Base-by-base conservation (phyloP, 2,329 filamentous ascomycete species). In the Claviceps citrina region DNA sequence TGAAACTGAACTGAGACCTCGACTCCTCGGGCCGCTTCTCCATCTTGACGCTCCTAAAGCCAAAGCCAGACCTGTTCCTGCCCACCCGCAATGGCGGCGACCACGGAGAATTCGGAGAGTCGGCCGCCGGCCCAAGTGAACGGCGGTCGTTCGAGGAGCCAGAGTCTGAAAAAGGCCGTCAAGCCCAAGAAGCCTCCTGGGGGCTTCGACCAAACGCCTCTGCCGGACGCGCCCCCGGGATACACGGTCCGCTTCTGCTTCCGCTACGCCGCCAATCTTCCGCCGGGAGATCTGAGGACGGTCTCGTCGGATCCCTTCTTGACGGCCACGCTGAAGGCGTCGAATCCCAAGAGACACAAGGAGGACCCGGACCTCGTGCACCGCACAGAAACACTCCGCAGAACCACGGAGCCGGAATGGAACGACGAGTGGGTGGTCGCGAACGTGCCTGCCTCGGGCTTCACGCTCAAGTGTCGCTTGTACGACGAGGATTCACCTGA, bases 401-500 rank as follows among this genome's bases (percentile, higher is more conserved):
- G 71, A 47, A 78, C 71, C 31, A 79, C 76, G 1, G 73, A 87
- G 50, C 87, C 89, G 0, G 67, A 65, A 36, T 96, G 89, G 89
- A 71, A 93, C 36, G 75, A 79, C 28, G 73, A 84, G 44, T 96
- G 89, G 89, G 70, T 85, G 18, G 80, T 96, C 19, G 84, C 84
- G 44, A 93, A 94, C 49, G 71, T 95, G 2, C 87, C 89, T 0
- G 66, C 78, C 0, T 75, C 72, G 0, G 87, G 87, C 4, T 93
- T 94, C 62, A 72, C 70, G 42, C 69, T 96, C 49, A 94, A 94
- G 56, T 85, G 84, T 45, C 73, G 84, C 39, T 62, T 96, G 15
- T 93, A 87, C 60, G 89, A 96, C 53, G 89, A 96, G 57, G 89
- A 96, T 59, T 76, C 78, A 26, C 75, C 79, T 1, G 84, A 95